These are phyloP conservation scores for Clavulina sp. DNA, from an alignment of 768 basidiomycete genomes.

Conservation along the genomic window DNA sequence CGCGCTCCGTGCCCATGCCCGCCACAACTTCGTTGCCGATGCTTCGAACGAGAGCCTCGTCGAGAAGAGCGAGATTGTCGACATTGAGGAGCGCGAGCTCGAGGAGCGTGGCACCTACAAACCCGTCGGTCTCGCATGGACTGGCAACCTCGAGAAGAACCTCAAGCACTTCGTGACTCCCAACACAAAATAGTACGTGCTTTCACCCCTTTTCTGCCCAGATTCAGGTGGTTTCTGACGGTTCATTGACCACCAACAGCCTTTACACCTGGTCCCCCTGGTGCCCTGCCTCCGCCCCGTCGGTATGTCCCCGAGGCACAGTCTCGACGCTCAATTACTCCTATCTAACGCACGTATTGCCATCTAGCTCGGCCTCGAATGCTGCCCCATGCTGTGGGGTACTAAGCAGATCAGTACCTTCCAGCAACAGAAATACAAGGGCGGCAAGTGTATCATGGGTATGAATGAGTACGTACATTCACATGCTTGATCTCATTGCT, in stretches of 20 bases:
- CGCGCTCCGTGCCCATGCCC: no score
- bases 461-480: not conserved
- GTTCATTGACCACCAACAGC: not conserved
- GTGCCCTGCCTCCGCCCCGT: not conserved
- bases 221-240: not conserved
- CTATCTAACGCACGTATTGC: no score
- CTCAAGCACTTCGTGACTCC: not conserved
- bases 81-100: no score
- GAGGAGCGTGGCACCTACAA: no score
- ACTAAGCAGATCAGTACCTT: not conserved
- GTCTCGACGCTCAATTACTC: no score
- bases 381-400: not conserved
- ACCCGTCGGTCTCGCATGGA: not conserved
- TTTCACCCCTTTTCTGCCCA: not conserved
- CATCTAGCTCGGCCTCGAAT: not conserved
- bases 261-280: not conserved
- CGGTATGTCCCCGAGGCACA: no score
- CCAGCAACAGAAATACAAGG: not conserved
- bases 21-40: no score
- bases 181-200: not conserved
- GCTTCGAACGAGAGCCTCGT: no score
- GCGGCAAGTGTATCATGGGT: not conserved
- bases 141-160: not conserved
- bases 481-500: no score
- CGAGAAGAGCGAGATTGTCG: no score